These are phyloP conservation scores for Tolypocladium guangdongense DNA, from an alignment of 2,329 filamentous ascomycete genomes.

Conservation along the genomic window DNA sequence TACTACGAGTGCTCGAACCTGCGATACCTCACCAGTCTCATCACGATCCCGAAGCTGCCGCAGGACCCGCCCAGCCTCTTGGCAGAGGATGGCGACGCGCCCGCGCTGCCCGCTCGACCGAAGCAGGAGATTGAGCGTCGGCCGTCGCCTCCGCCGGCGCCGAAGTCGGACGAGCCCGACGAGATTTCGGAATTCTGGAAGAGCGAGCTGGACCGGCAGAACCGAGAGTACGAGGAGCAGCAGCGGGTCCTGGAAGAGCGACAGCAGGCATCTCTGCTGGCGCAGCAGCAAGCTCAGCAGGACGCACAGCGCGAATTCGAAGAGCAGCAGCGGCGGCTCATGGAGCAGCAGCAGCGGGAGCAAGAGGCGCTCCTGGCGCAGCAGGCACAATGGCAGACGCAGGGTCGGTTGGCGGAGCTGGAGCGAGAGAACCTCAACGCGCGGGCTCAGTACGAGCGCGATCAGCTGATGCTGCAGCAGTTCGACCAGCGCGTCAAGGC, in stretches of 20 bases:
- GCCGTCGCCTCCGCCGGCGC: conserved; percentile 57
- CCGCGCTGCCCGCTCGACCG: conserved; percentile 70
- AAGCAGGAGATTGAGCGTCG: conserved; percentile 61
- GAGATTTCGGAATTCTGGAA: conserved; percentile 99
- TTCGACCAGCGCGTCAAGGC: conserved; percentile 93
- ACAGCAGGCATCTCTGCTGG: conserved; percentile 68
- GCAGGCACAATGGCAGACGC: conserved; percentile 86
- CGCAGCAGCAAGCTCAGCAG: conserved; percentile 71
- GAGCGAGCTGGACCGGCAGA: conserved; percentile 78
- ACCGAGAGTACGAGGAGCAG: conserved; percentile 90
- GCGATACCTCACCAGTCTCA: conserved; percentile 89
- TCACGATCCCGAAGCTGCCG: conserved; percentile 90
- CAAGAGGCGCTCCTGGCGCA: conserved; percentile 84
- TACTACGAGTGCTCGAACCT: conserved; percentile 99
- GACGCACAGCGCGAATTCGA: conserved; percentile 94
- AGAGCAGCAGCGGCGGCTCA: conserved; percentile 78
- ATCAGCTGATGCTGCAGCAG: conserved; percentile 93
- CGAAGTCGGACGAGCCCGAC: conserved; percentile 70
- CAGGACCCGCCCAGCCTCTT: conserved; percentile 88
- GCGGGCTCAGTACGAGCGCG: conserved; percentile 89
- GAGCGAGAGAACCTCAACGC: conserved; percentile 93
- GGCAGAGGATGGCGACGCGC: conserved; percentile 72
- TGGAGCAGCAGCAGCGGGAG: conserved; percentile 81
- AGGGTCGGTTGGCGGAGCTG: conserved; percentile 88
- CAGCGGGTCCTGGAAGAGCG: conserved; percentile 81